These are phyloP conservation scores for Neurospora cerealis DNA, from an alignment of 495 filamentous ascomycete species.

Conservation along the genomic window DNA sequence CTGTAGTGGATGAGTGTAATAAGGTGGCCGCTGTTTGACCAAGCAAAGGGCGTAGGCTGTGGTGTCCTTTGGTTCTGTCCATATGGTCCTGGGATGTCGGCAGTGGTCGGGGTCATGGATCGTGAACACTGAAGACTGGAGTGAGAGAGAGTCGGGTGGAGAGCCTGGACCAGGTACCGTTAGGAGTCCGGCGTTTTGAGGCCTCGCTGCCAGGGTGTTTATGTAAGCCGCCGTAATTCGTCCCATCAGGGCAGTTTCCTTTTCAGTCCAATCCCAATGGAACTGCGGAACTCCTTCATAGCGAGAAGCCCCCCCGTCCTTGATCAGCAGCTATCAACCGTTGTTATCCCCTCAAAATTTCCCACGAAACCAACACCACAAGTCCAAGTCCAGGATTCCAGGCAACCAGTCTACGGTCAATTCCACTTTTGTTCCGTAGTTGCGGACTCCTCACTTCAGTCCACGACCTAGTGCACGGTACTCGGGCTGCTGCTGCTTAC, in stretches of 20 bases:
- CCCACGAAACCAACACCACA: conserved; percentile 1
- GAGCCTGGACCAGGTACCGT: background rate
- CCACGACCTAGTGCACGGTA: background rate
- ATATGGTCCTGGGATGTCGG: background rate
- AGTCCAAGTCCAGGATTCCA: background rate
- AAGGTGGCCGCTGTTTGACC: background rate
- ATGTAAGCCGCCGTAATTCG: conserved; percentile 11
- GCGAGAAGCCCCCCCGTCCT: background rate
- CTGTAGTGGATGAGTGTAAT: background rate
- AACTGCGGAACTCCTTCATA: background rate
- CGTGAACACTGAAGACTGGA: background rate
- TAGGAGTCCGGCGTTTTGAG: background rate
- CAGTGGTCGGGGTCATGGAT: background rate
- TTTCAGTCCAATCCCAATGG: background rate
- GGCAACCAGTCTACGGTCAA: background rate
- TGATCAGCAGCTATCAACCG: conserved; percentile 14
- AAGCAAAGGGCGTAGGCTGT: background rate
- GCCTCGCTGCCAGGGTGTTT: background rate
- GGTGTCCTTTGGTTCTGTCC: background rate
- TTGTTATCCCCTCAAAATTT: conserved; percentile 24
- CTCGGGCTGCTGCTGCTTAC: background rate
- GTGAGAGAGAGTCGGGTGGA: background rate
- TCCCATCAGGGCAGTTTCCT: background rate
- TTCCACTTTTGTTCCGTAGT: background rate
- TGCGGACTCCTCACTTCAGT: background rate